Base-by-base conservation (phyloP, 306 rosid species). In the Gleditsia sinensis region DNA sequence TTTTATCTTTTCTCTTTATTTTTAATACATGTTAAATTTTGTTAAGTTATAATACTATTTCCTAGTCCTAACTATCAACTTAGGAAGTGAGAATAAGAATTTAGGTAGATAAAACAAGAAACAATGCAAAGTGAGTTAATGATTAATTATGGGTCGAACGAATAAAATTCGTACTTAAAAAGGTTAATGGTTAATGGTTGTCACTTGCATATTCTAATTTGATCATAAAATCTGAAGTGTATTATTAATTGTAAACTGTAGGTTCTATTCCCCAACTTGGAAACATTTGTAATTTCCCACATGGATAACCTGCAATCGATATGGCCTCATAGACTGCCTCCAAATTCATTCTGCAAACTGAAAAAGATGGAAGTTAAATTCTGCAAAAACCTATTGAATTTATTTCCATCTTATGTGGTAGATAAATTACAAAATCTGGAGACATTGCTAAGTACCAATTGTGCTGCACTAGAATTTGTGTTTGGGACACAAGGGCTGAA, bases 211-310 rank as follows among this genome's bases (percentile, higher is more conserved):
- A 17, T 11, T 2, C 2, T 2, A 0, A 0, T 36, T 5, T 0
- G 5, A 16, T 3, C 1, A 32, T 11, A 5, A 40, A 14, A 25
- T 42, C 17, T 28, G 3, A n/a, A 25, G 1, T 9, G 2, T 9
- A 0, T 1, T 20, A 25, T 43, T 14, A 43, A 14, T 45, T 16
- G 1, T 3, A 10, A 4, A 0, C 9, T 40, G 21, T 21, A 77
- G 76, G 75, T 39, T 48, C 8, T 34, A 17, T 69, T 77, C 24
- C 75, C 54, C 0, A 48, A 2, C 37, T 49, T 77, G 75, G 20
- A 58, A 8, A 17, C 5, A 1, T 3, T 77, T n/a, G 2, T 5
- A 3, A 23, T 69, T n/a, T 5, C 5, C 1, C 3, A 39, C 14
- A 33, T 77, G 28, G 8, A 58, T 33, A 67, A 20, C 36, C 7